Evolutionary conservation across 1,284 basidiomycete species (phyloP), one percentile per base, ranked within the genome.

Genomic region (Dichomitus squalens): DNA sequence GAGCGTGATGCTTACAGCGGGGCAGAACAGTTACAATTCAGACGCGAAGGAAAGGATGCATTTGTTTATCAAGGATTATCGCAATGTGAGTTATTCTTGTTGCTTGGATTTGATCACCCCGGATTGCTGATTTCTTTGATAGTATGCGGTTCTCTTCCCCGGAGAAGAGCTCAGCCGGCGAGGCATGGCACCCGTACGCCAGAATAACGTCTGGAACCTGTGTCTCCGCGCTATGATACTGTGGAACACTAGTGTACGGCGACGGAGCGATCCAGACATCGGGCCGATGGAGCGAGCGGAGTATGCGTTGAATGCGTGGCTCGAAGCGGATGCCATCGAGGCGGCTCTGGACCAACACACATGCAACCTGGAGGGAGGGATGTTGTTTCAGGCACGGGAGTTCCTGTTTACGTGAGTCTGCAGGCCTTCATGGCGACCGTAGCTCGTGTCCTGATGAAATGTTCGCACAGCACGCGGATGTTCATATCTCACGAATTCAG

Each of bases 121-220:
- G 31, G 31, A 6, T 6, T 14, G 16, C 48, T 54, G 34, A 16
- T 41, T 52, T 48, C n/a, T 21, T 33, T n/a, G 25, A 4, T 63
- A 90, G 88, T 86, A 83, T 67, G 79, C 82, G 0, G 68, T 90
- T 18, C 72, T 90, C 9, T 49, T 89, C 88, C 70, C 85, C 83
- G 55, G 9, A 84, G 85, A 31, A 86, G 88, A 69, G 74, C 68
- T 84, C 79, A 8, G 67, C 81, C 27, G 69, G 69, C 29, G 52
- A 20, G 52, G 50, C 41, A 16, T 21, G 21, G n/a, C 72, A 65
- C 47, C 78, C 69, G 18, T 79, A 2, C 74, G 78, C 5, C 86
- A 84, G 65, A 81, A 88, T 54, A 85, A 83, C 3, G 75, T 90
- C 16, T 90, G 86, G 87, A 86, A 85, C 7, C 71, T 90, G 44